Percentiles rank a stretch among this genome's conserved stretches.
Conservation (phyloP, 176 grass and related monocot species). For the Pontederia paniculata region DNA sequence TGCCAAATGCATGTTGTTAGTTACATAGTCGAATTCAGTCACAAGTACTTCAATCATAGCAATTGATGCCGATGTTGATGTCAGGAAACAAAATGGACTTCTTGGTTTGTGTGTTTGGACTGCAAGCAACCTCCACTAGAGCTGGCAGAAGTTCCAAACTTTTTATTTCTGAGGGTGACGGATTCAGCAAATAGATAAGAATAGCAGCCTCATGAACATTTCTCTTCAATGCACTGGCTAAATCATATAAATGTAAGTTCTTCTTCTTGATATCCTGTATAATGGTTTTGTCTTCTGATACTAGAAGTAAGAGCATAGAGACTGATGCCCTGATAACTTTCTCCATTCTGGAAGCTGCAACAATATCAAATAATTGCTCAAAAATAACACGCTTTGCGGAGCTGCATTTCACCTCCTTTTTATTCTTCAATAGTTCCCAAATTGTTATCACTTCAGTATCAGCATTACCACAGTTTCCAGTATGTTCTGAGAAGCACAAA, state of each 20-base stretch:
- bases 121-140: constrained; percentile 73
- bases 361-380: constrained; percentile 61
- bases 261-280: constrained; percentile 92
- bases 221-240: constrained; percentile 74
- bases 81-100: constrained; percentile 44
- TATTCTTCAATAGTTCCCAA: constrained; percentile 61
- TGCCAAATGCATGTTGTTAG: constrained; percentile 87
- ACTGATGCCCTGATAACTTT: constrained; percentile 68
- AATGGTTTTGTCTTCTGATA: constrained; percentile 86
- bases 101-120: constrained; percentile 30
- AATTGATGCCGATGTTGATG: constrained; percentile 87
- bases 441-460: constrained; percentile 65
- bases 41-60: constrained; percentile 93
- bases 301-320: constrained; percentile 66
- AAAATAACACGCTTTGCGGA: constrained; percentile 64
- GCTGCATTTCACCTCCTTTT: constrained; percentile 42
- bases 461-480: constrained; percentile 42
- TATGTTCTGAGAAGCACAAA: constrained; percentile 40
- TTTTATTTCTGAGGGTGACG: constrained; percentile 74
- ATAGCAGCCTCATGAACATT: constrained; percentile 81
- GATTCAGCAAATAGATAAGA: constrained; percentile 93
- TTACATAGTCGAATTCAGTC: constrained; percentile 97
- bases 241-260: constrained; percentile 56
- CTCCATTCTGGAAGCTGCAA: constrained; percentile 75
- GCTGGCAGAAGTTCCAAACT: constrained; percentile 75